Evolutionary conservation across 2,329 filamentous ascomycete genomes (phyloP), one percentile per base, ranked within the genome.

Genomic region (Apiospora rasikravindrae): DNA sequence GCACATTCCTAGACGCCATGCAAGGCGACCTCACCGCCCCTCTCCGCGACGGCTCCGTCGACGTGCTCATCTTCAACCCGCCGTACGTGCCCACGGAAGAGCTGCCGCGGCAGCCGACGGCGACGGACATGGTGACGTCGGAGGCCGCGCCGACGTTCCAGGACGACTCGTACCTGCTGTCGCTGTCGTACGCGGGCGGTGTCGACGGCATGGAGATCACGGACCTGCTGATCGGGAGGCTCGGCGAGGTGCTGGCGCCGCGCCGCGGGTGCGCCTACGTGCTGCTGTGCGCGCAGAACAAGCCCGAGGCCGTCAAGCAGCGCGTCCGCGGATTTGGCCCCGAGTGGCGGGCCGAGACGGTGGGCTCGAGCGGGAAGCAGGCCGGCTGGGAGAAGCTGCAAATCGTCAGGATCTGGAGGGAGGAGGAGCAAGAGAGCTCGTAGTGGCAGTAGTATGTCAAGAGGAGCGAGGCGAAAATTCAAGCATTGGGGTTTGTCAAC

Each of bases 321-420:
- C 83, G 87, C 68, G 89, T 96, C 73, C 83, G 84, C 53, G 78
- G 75, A 3, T 90, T 93, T 19, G 84, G 84, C 0, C 73, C 77
- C 0, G 80, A 77, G 33, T 98, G 96, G 96, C 86, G 82, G 73
- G 94, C 90, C 13, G 91, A 95, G 80, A 94, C 89, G 24, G 95
- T 97, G 5, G 92, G 93, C 8, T 88, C 87, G 70, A 98, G 94
- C 82, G 96, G 96, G 68, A 94, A 92, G 85, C 90, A 93, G 81
- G 96, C 93, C 42, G 96, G 96, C 0, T 98, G 96, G 95, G 96
- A 99, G 85, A 97, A 93, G 84, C 85, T 99, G 82, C 92, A 95
- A 79, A 93, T 99, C 77, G 85, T 98, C 77, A 90, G 95, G 80
- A 93, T 98, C 80, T 97, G 94, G 93, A 89, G 90, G 78, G 86